Evolutionary conservation across 1,284 basidiomycete species (phyloP), one percentile per base, ranked within the genome.

Genomic region (Rhodotorula sp.): DNA sequence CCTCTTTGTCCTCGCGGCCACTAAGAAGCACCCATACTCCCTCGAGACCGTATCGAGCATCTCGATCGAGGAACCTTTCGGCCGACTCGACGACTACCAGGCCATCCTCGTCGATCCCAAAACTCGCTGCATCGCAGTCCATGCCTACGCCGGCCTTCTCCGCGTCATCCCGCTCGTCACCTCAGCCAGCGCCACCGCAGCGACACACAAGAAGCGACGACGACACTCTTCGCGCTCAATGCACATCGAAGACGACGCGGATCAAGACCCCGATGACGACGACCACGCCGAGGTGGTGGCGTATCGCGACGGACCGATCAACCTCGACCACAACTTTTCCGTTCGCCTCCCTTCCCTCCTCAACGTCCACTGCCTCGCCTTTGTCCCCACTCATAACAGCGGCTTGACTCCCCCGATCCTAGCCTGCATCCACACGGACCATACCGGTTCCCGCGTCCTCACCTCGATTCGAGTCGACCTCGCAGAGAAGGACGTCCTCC

Each of bases 71-170:
- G 76, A 77, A 42, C 70, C 69, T 1, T 71, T 72, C 58, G 74
- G 67, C 45, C 69, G 75, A 14, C 59, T 72, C 26, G 48, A 67
- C 0, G 70, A 69, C 44, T 62, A 62, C 53, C 73, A 72, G 29
- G 59, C 63, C 26, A 71, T 77, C 64, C 51, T 67, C 51, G 71
- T 74, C 59, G 73, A 73, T 56, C 70, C 72, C 3, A 26, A 46
- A 5, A 37, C 33, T 6, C 56, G 68, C 18, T 75, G 67, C 68
- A 30, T 77, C 46, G 51, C 71, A 51, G 62, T 78, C 5, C 73
- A 78, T 60, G 76, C 72, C n/a, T 78, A 76, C 68, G 63, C 70
- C 53, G 77, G 77, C 5, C 70, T 78, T n/a, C 46, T 75, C 17
- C 64, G 77, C 18, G 60, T 78, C 58, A 62, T 78, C n/a, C 72